Evolutionary conservation across 2,329 filamentous ascomycete genomes (phyloP).

Genomic region (Orbilia blumenaviensis): DNA sequence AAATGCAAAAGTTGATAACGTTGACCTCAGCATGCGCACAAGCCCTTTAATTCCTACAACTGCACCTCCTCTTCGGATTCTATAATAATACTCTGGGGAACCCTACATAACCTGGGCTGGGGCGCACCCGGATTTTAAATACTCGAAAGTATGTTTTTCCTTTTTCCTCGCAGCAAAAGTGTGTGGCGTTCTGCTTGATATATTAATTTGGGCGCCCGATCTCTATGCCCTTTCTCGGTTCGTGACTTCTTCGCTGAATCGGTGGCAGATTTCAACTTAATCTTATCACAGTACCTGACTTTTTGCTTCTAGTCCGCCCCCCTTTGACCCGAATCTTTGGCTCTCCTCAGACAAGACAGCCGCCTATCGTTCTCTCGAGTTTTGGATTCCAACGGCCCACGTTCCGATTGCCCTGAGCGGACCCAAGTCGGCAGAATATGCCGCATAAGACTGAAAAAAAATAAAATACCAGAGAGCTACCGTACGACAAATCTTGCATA

Average conservation of each 20-base stretch:
- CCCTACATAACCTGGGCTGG: background rate
- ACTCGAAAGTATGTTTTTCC: constrained; percentile 1
- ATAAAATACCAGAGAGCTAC: background rate
- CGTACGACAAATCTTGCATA: background rate
- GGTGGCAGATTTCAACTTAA: constrained; percentile 22
- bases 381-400: background rate
- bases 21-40: background rate
- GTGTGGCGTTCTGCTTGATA: background rate
- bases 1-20: no score
- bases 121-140: background rate
- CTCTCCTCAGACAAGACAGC: constrained; percentile 5
- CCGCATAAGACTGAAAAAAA: background rate
- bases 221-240: constrained; percentile 32
- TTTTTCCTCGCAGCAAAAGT: background rate
- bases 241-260: constrained; percentile 31
- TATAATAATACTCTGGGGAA: background rate
- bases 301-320: background rate
- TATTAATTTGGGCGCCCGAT: constrained; percentile 33
- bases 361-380: background rate
- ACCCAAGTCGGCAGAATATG: background rate
- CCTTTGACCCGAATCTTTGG: constrained; percentile 5
- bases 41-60: background rate
- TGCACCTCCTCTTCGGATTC: background rate
- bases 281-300: constrained; percentile 25
- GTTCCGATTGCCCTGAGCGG: background rate